A percentile compares a stretch with the other conserved stretches of the same genome.
Evolutionary conservation across 306 rosid genomes (phyloP).

Genomic region (Abrus precatorius): DNA sequence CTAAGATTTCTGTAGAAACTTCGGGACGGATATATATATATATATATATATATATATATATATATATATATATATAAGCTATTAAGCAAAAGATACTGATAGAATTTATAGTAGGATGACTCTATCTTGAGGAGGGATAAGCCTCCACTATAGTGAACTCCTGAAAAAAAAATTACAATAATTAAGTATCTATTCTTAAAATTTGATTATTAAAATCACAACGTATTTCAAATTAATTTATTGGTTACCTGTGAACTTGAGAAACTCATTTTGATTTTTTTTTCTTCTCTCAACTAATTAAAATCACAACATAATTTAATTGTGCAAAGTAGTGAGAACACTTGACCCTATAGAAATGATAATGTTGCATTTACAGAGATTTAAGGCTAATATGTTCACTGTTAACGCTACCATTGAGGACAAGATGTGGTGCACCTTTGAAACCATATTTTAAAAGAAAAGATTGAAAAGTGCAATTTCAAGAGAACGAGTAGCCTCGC

Average conservation of each 20-base stretch:
- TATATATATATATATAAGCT: background rate
- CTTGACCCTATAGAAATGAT: background rate
- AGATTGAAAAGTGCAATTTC: background rate
- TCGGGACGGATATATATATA: background rate
- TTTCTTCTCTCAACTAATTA: background rate
- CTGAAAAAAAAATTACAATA: background rate
- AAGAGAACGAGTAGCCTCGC: too few species aligned
- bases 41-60: too few species aligned
- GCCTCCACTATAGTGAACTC: background rate
- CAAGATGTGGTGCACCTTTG: background rate
- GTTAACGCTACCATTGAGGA: background rate
- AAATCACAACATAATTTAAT: too few species aligned
- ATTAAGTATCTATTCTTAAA: background rate
- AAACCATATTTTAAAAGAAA: background rate
- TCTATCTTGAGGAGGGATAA: constrained; percentile 5
- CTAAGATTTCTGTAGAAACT: constrained; percentile 1
- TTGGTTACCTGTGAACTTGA: background rate
- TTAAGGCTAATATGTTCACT: background rate
- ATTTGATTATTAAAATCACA: background rate
- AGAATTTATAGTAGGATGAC: background rate
- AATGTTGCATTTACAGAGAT: background rate
- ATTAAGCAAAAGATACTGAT: background rate
- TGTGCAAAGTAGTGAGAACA: background rate
- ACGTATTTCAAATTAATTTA: background rate
- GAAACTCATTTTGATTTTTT: background rate